Evolutionary conservation across 1,284 basidiomycete species (phyloP).

Genomic region (Pseudozyma sp.): DNA sequence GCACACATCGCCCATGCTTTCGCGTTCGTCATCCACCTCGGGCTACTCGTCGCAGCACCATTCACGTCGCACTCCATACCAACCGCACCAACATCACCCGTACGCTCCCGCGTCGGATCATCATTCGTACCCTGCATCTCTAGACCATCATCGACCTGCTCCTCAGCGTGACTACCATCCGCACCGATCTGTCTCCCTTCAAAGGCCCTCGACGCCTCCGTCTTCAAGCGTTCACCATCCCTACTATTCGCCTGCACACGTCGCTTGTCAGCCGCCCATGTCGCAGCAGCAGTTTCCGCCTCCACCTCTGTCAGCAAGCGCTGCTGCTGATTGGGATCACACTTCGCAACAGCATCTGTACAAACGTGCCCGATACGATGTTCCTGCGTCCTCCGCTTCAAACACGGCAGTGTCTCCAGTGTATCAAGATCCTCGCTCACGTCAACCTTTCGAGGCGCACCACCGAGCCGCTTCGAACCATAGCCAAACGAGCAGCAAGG

Average conservation of each 20-base stretch:
- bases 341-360: constrained; percentile 39
- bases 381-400: constrained; percentile 20
- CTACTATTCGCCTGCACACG: constrained; percentile 7
- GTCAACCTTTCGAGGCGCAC: constrained; percentile 24
- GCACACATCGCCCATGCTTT: constrained; percentile 32
- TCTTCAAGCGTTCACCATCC: constrained; percentile 7
- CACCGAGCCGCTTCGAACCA: constrained; percentile 43
- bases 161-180: constrained; percentile 25
- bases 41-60: constrained; percentile 27
- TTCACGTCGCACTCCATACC: constrained; percentile 13
- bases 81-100: constrained; percentile 32
- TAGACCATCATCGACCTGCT: constrained; percentile 1
- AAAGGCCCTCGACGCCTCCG: constrained; percentile 12
- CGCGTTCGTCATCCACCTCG: constrained; percentile 34
- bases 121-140: not conserved
- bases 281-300: constrained; percentile 29
- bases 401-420: constrained; percentile 23
- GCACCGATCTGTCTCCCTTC: constrained; percentile 11
- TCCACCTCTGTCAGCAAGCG: constrained; percentile 26
- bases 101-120: constrained; percentile 19
- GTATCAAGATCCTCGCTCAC: constrained; percentile 24
- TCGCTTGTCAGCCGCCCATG: constrained; percentile 4
- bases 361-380: constrained; percentile 41
- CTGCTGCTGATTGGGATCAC: constrained; percentile 44
- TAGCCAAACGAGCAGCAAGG: constrained; percentile 31